Base-by-base conservation (phyloP, 2,329 filamentous ascomycete species). In the Phyllosticta ampelicida region DNA sequence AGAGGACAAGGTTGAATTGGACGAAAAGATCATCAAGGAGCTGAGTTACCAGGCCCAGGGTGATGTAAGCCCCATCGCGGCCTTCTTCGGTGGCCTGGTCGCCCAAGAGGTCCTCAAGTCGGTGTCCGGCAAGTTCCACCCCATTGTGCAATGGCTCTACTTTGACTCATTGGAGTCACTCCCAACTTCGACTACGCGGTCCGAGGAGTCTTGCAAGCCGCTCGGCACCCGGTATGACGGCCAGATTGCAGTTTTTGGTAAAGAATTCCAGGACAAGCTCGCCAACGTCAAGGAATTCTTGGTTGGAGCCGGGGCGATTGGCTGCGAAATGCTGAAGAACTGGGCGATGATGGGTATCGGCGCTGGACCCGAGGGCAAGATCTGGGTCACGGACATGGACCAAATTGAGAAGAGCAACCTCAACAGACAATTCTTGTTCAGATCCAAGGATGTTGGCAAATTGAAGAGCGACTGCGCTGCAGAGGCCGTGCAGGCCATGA, bases 261-360 rank as follows among this genome's bases (percentile, higher is more conserved):
- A 83, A 66, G 89, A 96, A 62, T 99, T 86, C 73, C 94, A 99
- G 73, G 87, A 96, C 55, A 96, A 96, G 79, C 82, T 99, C 64
- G 83, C 86, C 61, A 95, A 96, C 67, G 75, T 94, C 61, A 94
- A 86, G 68, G 85, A 97, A 67, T 99, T 99, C 78, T 80, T 99
- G 58, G 94, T 99, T 60, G 94, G 94, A 65, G 90, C 94, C 52
- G 94, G 94, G 66, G 94, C 95, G 62, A 99, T 99, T 71, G 94
- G 94, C 51, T 99, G 94, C 69, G 94, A 99, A 71, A 99, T 97
- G 87, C 78, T 99, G 65, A 99, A 99, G 83, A 97, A 97, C 74
- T 99, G 94, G 91, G 92, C 95, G 36, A 95, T 99, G 91, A 95
- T 97, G 71, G 94, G 94, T 64, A 79, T 99, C 28, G 92, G 87